phyloP scores from a whole-genome alignment of 306 rosid genomes.

The Acacia melanoxylon region DNA sequence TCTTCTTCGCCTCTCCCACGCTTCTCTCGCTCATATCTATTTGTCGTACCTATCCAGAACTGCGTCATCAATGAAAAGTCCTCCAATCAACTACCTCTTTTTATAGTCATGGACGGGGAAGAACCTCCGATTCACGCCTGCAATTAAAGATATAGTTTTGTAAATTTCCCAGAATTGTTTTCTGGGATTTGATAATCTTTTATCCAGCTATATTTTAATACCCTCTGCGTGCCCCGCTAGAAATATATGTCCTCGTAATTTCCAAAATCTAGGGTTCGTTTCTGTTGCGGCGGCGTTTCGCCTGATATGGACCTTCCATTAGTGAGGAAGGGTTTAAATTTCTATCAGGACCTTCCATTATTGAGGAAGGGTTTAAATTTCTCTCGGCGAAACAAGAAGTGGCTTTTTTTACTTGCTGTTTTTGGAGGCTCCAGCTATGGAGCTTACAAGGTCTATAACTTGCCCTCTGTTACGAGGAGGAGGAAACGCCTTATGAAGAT shows the following conservation, averaged over 20 bases:
- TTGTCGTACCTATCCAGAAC: background rate
- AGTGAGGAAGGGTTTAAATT: constrained; percentile 43
- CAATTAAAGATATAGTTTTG: background rate
- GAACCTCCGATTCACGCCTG: background rate
- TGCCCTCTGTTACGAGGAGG: constrained; percentile 58
- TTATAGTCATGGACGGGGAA: too few relatives aligned
- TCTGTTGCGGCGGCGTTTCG: background rate
- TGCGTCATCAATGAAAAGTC: background rate
- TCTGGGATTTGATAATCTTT: background rate
- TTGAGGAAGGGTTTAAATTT: constrained; percentile 47
- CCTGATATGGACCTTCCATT: constrained; percentile 59
- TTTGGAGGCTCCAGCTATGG: constrained; percentile 76
- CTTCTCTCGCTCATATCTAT: background rate
- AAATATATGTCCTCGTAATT: background rate
- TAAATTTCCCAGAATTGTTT: background rate
- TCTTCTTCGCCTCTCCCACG: background rate
- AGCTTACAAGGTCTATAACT: constrained; percentile 60
- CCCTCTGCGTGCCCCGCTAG: background rate
- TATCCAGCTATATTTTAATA: background rate
- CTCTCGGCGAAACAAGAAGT: constrained; percentile 44
- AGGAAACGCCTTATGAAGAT: constrained; percentile 54
- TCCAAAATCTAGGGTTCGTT: constrained; percentile 21
- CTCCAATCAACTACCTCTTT: background rate
- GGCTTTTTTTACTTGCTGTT: constrained; percentile 56
- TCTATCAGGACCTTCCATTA: constrained; percentile 58